phyloP scores from a whole-genome alignment of 2,329 filamentous ascomycete genomes.

The Calonectria naviculata region DNA sequence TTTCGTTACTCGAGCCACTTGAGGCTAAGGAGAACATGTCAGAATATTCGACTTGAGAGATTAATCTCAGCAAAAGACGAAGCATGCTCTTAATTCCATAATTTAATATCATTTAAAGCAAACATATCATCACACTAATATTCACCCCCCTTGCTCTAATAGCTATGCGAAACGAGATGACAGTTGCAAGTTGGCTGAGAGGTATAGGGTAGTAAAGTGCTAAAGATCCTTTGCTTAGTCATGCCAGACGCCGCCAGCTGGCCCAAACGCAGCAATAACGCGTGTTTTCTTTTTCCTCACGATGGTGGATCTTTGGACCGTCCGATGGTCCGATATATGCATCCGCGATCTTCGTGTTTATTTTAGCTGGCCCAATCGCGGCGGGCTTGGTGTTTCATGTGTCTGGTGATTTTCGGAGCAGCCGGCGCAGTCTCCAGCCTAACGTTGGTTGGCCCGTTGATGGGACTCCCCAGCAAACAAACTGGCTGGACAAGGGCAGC shows the following conservation, averaged over 20 bases:
- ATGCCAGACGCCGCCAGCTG: not conserved
- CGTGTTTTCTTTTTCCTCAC: not conserved
- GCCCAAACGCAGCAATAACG: not conserved
- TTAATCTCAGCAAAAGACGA: too few relatives aligned
- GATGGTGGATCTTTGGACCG: not conserved
- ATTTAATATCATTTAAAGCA: too few relatives aligned
- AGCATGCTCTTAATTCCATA: too few relatives aligned
- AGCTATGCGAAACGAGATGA: not conserved
- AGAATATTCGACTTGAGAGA: too few relatives aligned
- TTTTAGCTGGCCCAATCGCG: not conserved
- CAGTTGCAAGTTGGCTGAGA: not conserved
- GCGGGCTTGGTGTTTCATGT: not conserved
- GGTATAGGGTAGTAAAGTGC: not conserved
- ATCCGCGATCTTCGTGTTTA: conserved; percentile 3
- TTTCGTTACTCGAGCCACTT: too few relatives aligned
- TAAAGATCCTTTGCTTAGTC: not conserved
- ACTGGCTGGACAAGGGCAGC: not conserved
- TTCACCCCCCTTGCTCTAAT: not conserved
- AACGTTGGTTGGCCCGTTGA: not conserved
- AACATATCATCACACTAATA: not conserved
- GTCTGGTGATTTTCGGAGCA: not conserved
- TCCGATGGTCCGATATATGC: not conserved
- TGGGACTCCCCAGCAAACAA: not conserved
- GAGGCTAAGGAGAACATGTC: too few relatives aligned
- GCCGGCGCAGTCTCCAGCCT: not conserved